Conservation (phyloP, 495 filamentous ascomycete genomes). For the Penicillium steckii region DNA sequence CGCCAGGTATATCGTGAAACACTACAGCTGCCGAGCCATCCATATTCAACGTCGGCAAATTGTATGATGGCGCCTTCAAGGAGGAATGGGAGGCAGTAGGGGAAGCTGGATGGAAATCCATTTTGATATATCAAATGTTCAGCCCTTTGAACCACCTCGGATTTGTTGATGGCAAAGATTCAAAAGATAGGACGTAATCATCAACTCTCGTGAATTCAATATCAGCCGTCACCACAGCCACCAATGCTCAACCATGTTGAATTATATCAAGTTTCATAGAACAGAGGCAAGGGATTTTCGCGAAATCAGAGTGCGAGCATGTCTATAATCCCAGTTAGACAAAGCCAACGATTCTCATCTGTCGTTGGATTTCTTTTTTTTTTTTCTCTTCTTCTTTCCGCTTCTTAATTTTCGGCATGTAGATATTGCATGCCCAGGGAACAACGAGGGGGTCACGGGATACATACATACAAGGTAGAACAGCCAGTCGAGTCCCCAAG, state of each 20-base stretch:
- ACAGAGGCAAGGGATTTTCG: background rate
- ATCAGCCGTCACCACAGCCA: conserved; percentile 10
- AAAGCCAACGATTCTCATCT: background rate
- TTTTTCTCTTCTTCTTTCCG: background rate
- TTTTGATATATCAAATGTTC: background rate
- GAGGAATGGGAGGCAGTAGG: background rate
- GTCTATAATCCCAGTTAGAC: background rate
- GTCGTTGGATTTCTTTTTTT: background rate
- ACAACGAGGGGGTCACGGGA: background rate
- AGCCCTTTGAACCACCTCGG: background rate
- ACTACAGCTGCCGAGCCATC: conserved; percentile 9
- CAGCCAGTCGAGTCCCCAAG: conserved; percentile 6
- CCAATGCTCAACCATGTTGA: conserved; percentile 5
- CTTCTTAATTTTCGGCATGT: no score
- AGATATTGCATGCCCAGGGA: background rate
- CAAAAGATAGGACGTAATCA: background rate
- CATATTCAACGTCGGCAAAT: conserved; percentile 16
- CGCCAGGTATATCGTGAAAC: conserved; percentile 10
- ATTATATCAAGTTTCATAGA: background rate
- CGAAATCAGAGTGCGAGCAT: background rate
- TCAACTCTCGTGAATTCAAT: background rate
- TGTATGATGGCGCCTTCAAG: background rate
- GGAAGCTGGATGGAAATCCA: background rate
- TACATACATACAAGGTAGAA: conserved; percentile 6
- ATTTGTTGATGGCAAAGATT: background rate